Percentiles rank a stretch among this genome's conserved stretches.
Evolutionary conservation across 2,329 filamentous ascomycete genomes (phyloP).

Genomic region (Shiraia bambusicola): DNA sequence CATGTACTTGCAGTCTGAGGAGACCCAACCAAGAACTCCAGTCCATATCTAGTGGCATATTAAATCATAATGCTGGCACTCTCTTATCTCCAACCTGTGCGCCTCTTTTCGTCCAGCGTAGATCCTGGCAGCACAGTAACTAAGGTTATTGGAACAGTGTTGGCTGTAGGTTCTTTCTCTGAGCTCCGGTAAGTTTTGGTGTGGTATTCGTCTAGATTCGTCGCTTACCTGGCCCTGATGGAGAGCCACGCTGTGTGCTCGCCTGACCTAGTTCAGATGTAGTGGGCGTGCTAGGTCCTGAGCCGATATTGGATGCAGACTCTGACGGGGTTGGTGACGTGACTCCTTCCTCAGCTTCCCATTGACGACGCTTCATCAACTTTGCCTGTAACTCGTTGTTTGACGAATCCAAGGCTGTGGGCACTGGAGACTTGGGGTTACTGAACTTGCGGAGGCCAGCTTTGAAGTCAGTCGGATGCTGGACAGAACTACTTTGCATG

Average conservation of each 20-base stretch:
- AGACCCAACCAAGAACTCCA: too few relatives aligned
- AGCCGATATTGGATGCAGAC: conserved; percentile 5
- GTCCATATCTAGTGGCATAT: conserved; percentile 8
- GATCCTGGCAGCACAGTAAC: too few relatives aligned
- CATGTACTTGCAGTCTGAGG: too few relatives aligned
- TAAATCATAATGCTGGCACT: conserved; percentile 5
- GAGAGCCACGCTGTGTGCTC: neutral
- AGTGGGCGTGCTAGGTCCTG: neutral
- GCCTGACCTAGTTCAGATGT: neutral
- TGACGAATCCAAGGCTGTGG: too few relatives aligned
- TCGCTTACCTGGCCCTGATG: too few relatives aligned
- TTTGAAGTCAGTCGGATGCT: conserved; percentile 1
- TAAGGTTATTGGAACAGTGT: too few relatives aligned
- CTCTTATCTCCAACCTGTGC: conserved; percentile 1
- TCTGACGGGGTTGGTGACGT: conserved; percentile 7
- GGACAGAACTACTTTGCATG: conserved; percentile 6
- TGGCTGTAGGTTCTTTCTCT: too few relatives aligned
- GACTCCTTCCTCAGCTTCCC: conserved; percentile 9
- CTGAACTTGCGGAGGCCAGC: too few relatives aligned
- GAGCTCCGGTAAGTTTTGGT: too few relatives aligned
- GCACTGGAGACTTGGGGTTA: too few relatives aligned
- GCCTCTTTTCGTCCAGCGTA: neutral
- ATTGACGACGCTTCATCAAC: conserved; percentile 13
- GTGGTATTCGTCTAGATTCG: too few relatives aligned
- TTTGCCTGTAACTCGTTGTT: conserved; percentile 9